These are phyloP conservation scores for Tuber indicum DNA, from an alignment of 495 filamentous ascomycete genomes.

Conservation along the genomic window DNA sequence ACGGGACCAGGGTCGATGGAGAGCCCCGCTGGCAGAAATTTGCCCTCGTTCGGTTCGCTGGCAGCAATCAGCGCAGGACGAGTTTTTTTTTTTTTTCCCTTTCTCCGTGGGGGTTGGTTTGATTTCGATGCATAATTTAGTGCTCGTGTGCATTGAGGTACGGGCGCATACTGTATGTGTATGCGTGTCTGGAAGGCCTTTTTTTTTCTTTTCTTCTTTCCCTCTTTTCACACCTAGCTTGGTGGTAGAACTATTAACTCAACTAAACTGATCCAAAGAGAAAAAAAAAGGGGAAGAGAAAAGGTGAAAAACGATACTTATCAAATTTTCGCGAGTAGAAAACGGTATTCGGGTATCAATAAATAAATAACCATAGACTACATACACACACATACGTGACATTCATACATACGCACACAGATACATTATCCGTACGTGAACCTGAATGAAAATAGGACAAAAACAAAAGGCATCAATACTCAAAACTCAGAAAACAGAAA, in stretches of 20 bases:
- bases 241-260: not conserved
- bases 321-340: not conserved
- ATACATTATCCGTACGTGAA: not conserved
- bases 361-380: not conserved
- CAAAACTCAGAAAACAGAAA: not conserved
- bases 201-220: not conserved
- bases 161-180: not conserved
- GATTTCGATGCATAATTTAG: conserved; percentile 1
- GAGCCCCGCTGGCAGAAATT: conserved; percentile 1
- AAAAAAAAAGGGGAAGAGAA: not conserved
- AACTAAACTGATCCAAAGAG: not conserved
- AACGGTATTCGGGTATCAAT: not conserved
- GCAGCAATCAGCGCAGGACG: conserved; percentile 1
- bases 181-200: not conserved
- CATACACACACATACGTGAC: not conserved
- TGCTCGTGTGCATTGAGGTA: not conserved
- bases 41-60: conserved; percentile 1
- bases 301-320: not conserved
- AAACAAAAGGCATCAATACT: not conserved
- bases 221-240: not conserved
- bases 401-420: not conserved
- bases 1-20: not conserved
- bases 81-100: not conserved
- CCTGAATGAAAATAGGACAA: not conserved
- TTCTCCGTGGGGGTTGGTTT: not conserved